Base-by-base conservation (phyloP, 352 stramenopile genomes). In the Phytophthora sp. region DNA sequence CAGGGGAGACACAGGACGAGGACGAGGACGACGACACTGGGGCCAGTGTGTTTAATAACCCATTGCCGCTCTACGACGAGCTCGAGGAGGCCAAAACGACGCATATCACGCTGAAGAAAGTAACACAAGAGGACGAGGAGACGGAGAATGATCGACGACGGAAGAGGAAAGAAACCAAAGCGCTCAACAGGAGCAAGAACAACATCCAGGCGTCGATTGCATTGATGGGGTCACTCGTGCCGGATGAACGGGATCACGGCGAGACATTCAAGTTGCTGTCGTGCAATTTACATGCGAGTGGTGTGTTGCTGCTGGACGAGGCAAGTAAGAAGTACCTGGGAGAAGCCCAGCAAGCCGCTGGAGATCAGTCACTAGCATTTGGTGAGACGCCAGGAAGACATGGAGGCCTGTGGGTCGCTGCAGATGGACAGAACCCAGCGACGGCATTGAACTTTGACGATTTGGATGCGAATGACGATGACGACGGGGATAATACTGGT, bases 191-290 rank as follows among this genome's bases (percentile, higher is more conserved):
- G 53, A 89, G 67, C 68, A 86, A 91, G 62, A 91, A 86, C 60
- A 91, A 86, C 38, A 82, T 91, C 33, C 79, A 90, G 69, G 87
- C 87, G 8, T 86, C 85, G 1, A 90, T 95, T 33, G 81, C 86
- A 23, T 45, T 95, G 9, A 94, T 94, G 88, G 83, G 86, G 0
- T 94, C 86, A 20, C 69, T 95, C 12, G 76, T 93, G 11, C 86
- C 86, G 0, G 83, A 90, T 42, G 86, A 93, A 45, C 68, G 81
- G 18, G 85, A 94, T 51, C 82, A 93, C 31, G 88, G 88, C 45
- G 86, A 95, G 57, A 90, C 82, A 21, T 93, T 94, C 71, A 95
- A 94, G 78, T 63, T 95, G 36, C 60, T 90, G 66, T 93, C 84
- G 66, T 95, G 88, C 66, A 80, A 82, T 38, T 66, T 95, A 23